Evolutionary conservation across 768 basidiomycete species (phyloP).

Genomic region (Rhizopogon vesiculosus): DNA sequence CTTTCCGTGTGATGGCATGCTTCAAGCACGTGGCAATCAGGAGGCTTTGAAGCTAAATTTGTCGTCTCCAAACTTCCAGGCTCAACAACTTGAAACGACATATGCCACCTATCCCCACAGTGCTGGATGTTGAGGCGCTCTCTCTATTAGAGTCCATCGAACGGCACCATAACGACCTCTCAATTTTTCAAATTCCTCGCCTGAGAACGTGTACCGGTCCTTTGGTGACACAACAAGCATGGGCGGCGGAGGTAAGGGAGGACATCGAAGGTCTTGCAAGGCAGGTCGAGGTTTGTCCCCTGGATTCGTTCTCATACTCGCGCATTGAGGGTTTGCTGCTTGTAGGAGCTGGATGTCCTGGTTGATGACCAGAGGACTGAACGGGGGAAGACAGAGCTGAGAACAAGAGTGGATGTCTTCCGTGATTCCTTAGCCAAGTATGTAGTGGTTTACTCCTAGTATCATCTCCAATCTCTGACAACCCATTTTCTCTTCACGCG

Average conservation of each 20-base stretch:
- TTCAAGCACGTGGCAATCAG: too few species aligned
- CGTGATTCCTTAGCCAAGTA: constrained; percentile 47
- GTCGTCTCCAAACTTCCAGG: not conserved
- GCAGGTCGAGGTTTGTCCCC: constrained; percentile 58
- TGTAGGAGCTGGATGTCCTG: constrained; percentile 60
- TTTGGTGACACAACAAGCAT: constrained; percentile 62
- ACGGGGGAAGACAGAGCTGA: constrained; percentile 44
- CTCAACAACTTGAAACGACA: not conserved
- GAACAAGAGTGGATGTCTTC: constrained; percentile 45
- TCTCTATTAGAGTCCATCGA: constrained; percentile 47
- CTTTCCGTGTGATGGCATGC: too few species aligned
- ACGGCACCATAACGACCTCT: constrained; percentile 58
- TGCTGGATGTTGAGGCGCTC: constrained; percentile 46
- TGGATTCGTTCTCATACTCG: constrained; percentile 1
- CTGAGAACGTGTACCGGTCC: constrained; percentile 68
- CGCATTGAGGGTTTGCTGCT: not conserved
- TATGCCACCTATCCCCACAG: constrained; percentile 63
- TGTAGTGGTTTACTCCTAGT: constrained; percentile 15
- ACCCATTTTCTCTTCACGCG: not conserved
- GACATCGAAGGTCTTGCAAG: constrained; percentile 60
- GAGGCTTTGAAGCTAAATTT: too few species aligned
- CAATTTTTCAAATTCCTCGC: constrained; percentile 70
- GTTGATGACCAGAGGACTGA: constrained; percentile 70
- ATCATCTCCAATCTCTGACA: not conserved
- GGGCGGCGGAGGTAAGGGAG: constrained; percentile 70